A percentile compares a stretch with the other conserved stretches of the same genome.
Conservation (phyloP, 805 yeast genomes). For the Saccharomyces paradoxus region DNA sequence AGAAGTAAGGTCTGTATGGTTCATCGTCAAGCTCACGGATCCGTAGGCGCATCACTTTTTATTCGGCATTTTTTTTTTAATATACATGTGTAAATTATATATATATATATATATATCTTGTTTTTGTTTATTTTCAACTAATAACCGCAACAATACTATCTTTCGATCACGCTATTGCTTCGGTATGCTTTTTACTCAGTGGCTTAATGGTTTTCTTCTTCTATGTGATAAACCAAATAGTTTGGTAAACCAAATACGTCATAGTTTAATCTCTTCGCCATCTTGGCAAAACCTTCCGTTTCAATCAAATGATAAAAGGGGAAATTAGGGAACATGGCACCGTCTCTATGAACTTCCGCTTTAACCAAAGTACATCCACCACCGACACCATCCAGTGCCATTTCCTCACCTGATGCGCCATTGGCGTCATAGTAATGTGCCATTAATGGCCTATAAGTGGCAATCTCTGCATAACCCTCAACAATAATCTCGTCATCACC, state of each 20-base stretch:
- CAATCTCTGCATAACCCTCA: constrained; percentile 89
- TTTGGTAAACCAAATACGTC: constrained; percentile 89
- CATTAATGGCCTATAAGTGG: constrained; percentile 92
- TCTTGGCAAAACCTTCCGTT: constrained; percentile 96
- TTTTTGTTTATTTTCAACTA: not conserved
- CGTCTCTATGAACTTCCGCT: constrained; percentile 97
- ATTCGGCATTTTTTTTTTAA: not conserved
- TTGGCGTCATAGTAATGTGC: constrained; percentile 69
- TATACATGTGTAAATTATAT: not conserved
- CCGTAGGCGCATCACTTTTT: not conserved
- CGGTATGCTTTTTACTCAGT: not conserved
- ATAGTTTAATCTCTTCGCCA: constrained; percentile 92
- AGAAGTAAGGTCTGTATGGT: not conserved
- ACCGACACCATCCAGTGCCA: constrained; percentile 94
- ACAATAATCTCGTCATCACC: constrained; percentile 85
- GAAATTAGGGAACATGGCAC: constrained; percentile 98
- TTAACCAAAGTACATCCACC: constrained; percentile 94
- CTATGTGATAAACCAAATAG: constrained; percentile 84
- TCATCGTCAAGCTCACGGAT: not conserved
- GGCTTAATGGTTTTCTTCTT: constrained; percentile 42
- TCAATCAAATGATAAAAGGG: constrained; percentile 95
- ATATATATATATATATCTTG: not conserved
- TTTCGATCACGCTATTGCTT: not conserved
- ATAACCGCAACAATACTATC: not conserved
- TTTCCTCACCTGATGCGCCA: constrained; percentile 56